Base-by-base conservation (phyloP, 257 asterid genomes). In the Penstemon davidsonii region DNA sequence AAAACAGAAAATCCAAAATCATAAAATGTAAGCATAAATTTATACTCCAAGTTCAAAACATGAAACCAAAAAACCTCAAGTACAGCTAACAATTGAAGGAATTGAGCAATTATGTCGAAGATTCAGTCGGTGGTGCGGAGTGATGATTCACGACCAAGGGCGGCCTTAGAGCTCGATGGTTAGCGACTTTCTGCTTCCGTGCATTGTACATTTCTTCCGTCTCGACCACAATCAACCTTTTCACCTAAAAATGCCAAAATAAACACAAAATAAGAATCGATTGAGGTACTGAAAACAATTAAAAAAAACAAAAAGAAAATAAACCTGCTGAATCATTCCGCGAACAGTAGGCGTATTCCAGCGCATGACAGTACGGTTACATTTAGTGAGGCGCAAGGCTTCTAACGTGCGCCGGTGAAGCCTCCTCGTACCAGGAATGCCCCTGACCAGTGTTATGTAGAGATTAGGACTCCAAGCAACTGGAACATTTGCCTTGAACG, bases 351-450 rank as follows among this genome's bases (percentile, higher is more conserved):
- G 97, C 40, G 92, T 88, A 75, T 93, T 93, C 83, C 88, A 84
- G 8, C 91, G 79, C 85, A 75, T 82, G 65, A 93, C 91, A 39
- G 96, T 93, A 1, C 98, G 94, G 76, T 93, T 90, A 76, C 94
- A 88, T 80, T 90, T 93, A 60, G 87, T 70, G 70, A 93, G 96
- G 37, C 92, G 92, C 72, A 93, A 55, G 37, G 97, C 99, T 79
- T 88, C 99, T 70, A 93, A 76, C 65, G 99, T 93, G 78, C 96
- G 96, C 66, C 97, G 88, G 70, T 93, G 99, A 80, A 88, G 95
- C 67, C 69, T 86, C 84, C 96, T 72, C 41, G 99, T 93, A 2
- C 99, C 99, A 6, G 99, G 99, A 33, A 87, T 88, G 10, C 99
- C 99, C 78, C 99, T 93, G 55, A 93, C 99, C 67, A 90, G 92